These are phyloP conservation scores for Hemisphaericaspora lyxosophila DNA, from an alignment of 1,139 yeast genomes.

Conservation along the genomic window DNA sequence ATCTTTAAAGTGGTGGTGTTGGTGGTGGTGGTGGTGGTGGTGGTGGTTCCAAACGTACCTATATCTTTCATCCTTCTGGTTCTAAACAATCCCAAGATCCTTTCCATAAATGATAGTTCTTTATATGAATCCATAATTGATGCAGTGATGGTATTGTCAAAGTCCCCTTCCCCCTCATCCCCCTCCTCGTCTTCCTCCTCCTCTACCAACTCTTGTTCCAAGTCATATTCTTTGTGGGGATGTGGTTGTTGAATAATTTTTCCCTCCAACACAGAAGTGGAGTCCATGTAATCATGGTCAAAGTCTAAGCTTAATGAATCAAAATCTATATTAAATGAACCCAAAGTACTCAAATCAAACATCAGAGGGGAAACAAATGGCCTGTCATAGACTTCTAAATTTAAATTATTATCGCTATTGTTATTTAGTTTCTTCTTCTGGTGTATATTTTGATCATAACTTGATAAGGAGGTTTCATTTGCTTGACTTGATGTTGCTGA, in stretches of 20 bases:
- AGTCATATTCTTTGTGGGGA: background rate
- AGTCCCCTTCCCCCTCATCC: background rate
- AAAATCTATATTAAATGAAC: conserved; percentile 10
- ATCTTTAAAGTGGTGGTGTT: background rate
- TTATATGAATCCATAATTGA: conserved; percentile 9
- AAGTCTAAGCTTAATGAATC: conserved; percentile 8
- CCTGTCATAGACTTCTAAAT: conserved; percentile 7
- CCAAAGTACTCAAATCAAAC: conserved; percentile 5
- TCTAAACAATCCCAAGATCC: conserved; percentile 8
- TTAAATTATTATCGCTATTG: background rate
- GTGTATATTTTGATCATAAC: conserved; percentile 6
- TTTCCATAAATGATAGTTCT: conserved; percentile 12
- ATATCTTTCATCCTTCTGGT: conserved; percentile 3
- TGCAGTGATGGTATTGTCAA: background rate
- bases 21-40: background rate
- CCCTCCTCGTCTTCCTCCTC: background rate
- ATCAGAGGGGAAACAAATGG: background rate
- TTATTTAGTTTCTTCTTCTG: background rate
- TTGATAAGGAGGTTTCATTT: conserved; percentile 6
- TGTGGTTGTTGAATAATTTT: background rate
- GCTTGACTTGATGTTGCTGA: conserved; percentile 7
- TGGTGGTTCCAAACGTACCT: background rate
- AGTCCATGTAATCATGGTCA: background rate
- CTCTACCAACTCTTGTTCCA: background rate
- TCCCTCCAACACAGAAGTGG: background rate